Conservation (phyloP, 2,329 filamentous ascomycete species). For the Aspergillus sp. region DNA sequence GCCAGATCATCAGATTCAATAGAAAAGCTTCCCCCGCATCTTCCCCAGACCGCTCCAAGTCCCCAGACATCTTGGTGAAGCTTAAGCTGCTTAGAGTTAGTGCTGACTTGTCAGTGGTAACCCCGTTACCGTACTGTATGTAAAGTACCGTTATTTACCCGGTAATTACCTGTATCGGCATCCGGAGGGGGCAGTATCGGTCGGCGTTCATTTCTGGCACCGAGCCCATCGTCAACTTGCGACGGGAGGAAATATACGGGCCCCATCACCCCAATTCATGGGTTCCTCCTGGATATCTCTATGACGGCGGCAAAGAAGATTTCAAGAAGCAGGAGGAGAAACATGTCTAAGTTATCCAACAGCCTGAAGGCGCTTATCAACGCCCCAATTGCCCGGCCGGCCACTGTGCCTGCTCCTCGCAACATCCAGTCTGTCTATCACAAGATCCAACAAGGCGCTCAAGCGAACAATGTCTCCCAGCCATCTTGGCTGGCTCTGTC, state of each 20-base stretch:
- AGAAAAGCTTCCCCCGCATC: too few relatives aligned
- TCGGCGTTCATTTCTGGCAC: conserved; percentile 7
- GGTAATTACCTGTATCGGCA: neutral
- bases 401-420: conserved; percentile 59
- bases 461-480: conserved; percentile 56
- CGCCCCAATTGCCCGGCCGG: conserved; percentile 61
- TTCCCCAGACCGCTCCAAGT: too few relatives aligned
- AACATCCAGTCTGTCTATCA: conserved; percentile 62
- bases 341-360: conserved; percentile 69
- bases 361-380: conserved; percentile 71
- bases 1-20: too few relatives aligned
- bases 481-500: conserved; percentile 65
- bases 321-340: conserved; percentile 2
- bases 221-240: neutral
- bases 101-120: too few relatives aligned
- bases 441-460: conserved; percentile 59
- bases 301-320: too few relatives aligned
- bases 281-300: neutral
- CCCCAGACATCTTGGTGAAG: too few relatives aligned
- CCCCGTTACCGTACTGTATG: too few relatives aligned
- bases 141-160: neutral
- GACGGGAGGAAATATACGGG: too few relatives aligned
- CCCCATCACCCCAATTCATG: neutral
- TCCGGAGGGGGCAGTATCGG: neutral
- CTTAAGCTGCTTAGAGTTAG: too few relatives aligned